Conservation (phyloP, 1,284 basidiomycete genomes). For the Naganishia sp. region DNA sequence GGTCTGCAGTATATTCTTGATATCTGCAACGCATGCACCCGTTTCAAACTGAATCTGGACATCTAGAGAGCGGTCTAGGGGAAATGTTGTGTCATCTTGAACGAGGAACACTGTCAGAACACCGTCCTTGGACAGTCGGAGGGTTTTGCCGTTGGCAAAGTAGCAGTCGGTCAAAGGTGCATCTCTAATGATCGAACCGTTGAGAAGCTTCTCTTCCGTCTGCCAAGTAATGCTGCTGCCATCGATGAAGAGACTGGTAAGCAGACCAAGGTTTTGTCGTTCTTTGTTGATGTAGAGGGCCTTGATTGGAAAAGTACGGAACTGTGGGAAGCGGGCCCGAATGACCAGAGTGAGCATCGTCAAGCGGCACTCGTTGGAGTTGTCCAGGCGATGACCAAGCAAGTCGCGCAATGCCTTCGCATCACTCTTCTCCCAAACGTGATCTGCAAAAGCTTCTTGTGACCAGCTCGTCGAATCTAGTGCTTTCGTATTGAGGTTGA, state of each 20-base stretch:
- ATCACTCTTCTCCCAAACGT: not conserved
- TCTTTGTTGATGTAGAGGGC: not conserved
- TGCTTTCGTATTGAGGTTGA: not conserved
- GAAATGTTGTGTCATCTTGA: constrained; percentile 3
- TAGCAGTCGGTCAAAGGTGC: constrained; percentile 3
- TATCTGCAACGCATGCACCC: not conserved
- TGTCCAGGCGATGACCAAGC: constrained; percentile 2
- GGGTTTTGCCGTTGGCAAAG: not conserved
- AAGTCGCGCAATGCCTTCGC: constrained; percentile 4
- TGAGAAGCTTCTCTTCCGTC: not conserved
- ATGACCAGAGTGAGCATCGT: not conserved
- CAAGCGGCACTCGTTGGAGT: not conserved
- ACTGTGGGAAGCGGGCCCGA: not conserved
- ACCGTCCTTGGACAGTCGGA: not conserved
- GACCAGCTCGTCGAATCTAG: not conserved
- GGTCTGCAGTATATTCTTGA: not conserved
- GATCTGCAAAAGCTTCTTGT: not conserved
- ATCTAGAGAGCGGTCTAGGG: not conserved
- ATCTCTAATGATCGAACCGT: not conserved
- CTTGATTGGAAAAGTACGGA: not conserved
- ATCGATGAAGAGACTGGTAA: constrained; percentile 2
- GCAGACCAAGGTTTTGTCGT: not conserved
- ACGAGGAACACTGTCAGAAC: not conserved
- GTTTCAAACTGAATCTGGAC: constrained; percentile 1
- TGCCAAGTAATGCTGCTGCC: constrained; percentile 18